Base-by-base conservation (phyloP, 1,284 basidiomycete genomes). In the Cutaneotrichosporon sp. region DNA sequence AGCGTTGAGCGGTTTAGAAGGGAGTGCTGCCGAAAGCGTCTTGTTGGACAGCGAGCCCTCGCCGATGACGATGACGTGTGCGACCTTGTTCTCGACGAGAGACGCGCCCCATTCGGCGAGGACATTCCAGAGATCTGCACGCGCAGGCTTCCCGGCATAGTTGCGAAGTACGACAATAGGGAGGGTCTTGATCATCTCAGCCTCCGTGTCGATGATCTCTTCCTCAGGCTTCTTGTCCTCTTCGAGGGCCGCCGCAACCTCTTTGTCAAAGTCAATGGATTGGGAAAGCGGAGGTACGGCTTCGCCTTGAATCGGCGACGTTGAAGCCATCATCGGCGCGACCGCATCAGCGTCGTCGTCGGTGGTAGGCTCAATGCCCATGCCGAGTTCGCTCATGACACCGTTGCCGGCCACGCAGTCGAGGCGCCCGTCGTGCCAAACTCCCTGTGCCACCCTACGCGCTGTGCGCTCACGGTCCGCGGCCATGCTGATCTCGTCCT, bases 31-130 rank as follows among this genome's bases (percentile, higher is more conserved):
- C 0, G 89, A 84, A 9, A 97, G 76, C 22, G 82, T 80, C 71
- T 93, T 97, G 1, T 84, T 80, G 49, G 91, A 87, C 60, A 92
- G 90, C 22, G 87, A 82, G 62, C 92, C 92, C 68, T 97, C 90
- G 61, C 88, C 89, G 31, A 93, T 79, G 39, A 97, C 84, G 43
- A 98, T 79, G 35, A 97, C 91, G 71, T 98, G 94, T 0, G 94
- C 94, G 50, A 90, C 79, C 83, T 83, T 80, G 65, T 85, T 88
- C 66, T 92, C 88, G 1, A 84, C 82, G 34, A 96, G 76, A 12
- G 79, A 80, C 0, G 90, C 89, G 4, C 84, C 86, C 94, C 94
- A 98, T 53, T 87, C 83, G 2, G 87, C 82, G 19, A 98, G 74
- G 2, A 86, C 87, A 38, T 80, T 79, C 69, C 89, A 81, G 19